These are phyloP conservation scores for Taphrina confusa DNA, from an alignment of 1,139 yeast genomes.

Conservation along the genomic window DNA sequence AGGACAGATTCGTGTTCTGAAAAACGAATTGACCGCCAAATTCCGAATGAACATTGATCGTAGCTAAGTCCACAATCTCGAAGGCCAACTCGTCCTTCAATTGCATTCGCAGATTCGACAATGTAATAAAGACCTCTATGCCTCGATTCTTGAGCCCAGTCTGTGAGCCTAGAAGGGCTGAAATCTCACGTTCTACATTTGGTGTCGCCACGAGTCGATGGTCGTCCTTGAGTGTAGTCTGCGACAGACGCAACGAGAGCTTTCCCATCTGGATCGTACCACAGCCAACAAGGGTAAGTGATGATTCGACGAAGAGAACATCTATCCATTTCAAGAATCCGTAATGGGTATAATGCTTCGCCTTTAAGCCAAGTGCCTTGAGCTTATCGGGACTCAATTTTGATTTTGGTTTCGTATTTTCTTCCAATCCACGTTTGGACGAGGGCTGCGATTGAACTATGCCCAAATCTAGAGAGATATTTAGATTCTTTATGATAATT, in stretches of 20 bases:
- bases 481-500: conserved; percentile 35
- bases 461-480: conserved; percentile 26
- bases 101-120: conserved; percentile 34
- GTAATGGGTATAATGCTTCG: conserved; percentile 1
- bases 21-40: conserved; percentile 44
- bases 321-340: conserved; percentile 35
- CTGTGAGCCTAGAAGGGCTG: conserved; percentile 2
- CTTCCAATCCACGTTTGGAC: no score
- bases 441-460: background rate
- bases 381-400: background rate
- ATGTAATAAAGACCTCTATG: background rate
- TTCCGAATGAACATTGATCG: conserved; percentile 46
- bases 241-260: conserved; percentile 30
- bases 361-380: background rate
- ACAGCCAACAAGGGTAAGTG: conserved; percentile 35
- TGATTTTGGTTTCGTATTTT: background rate
- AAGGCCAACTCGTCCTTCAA: conserved; percentile 44
- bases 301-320: conserved; percentile 33
- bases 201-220: background rate
- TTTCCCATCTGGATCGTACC: conserved; percentile 38
- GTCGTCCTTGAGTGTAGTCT: conserved; percentile 20
- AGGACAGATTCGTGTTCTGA: conserved; percentile 46
- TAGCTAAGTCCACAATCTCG: conserved; percentile 45
- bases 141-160: conserved; percentile 3
- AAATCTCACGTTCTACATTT: conserved; percentile 13